A percentile compares a stretch with the other conserved stretches of the same genome.
phyloP scores from a whole-genome alignment of 257 asterid genomes.

The Catharanthus roseus region DNA sequence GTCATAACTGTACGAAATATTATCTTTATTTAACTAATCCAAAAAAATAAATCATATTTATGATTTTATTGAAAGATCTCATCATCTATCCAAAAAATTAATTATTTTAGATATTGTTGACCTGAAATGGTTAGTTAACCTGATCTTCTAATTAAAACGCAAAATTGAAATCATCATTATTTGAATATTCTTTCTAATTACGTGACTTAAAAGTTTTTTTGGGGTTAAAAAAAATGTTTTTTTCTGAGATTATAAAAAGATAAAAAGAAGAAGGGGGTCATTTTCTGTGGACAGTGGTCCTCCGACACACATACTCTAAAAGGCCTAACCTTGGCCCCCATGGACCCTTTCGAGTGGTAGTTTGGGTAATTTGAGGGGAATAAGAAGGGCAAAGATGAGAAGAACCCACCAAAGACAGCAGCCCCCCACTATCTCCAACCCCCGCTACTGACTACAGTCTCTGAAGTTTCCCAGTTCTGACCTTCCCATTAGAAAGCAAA shows the following conservation, averaged over 20 bases:
- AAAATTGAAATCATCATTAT: constrained; percentile 7
- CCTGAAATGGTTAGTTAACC: constrained; percentile 17
- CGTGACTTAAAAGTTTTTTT: background rate
- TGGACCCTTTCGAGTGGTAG: background rate
- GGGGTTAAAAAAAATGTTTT: background rate
- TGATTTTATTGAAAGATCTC: background rate
- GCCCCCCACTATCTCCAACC: constrained; percentile 14
- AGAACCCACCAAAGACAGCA: constrained; percentile 18
- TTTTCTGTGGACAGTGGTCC: constrained; percentile 18
- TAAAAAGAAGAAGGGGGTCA: constrained; percentile 8
- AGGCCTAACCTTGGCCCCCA: background rate
- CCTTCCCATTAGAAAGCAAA: constrained; percentile 14
- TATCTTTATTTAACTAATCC: background rate
- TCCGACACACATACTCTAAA: constrained; percentile 16
- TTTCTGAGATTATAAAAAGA: background rate
- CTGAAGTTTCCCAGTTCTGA: constrained; percentile 20
- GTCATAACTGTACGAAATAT: background rate
- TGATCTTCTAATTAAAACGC: constrained; percentile 3
- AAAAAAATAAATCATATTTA: background rate
- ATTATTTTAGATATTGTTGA: constrained; percentile 12
- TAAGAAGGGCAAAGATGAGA: constrained; percentile 15
- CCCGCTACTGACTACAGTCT: constrained; percentile 17
- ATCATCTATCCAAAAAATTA: background rate
- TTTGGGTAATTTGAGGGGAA: constrained; percentile 7
- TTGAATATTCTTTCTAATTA: constrained; percentile 6